Percentiles rank a stretch among this genome's conserved stretches.
Conservation (phyloP, 306 rosid species). For the Dalbergia cultrata region DNA sequence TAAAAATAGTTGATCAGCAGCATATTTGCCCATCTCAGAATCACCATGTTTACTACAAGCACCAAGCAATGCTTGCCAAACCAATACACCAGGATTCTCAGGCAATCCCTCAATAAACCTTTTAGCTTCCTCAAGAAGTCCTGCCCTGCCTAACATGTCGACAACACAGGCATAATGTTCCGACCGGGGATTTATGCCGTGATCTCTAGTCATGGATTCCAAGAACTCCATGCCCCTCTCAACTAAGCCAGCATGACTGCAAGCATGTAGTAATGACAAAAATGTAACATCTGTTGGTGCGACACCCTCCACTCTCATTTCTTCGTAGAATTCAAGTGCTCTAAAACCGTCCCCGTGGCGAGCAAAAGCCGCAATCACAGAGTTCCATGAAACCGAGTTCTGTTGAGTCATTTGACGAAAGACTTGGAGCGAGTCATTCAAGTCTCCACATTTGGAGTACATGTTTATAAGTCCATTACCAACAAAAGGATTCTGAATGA, state of each 20-base stretch:
- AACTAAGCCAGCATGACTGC: conserved; percentile 87
- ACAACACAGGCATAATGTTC: conserved; percentile 88
- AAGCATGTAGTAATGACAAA: conserved; percentile 89
- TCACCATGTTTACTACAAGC: conserved; percentile 83
- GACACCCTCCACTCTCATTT: conserved; percentile 67
- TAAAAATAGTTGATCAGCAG: conserved; percentile 67
- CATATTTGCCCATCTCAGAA: conserved; percentile 77
- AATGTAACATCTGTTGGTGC: conserved; percentile 78
- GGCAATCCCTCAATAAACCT: conserved; percentile 62
- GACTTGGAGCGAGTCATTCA: conserved; percentile 65
- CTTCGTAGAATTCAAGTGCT: conserved; percentile 71
- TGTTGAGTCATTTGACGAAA: conserved; percentile 63
- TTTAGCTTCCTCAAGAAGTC: conserved; percentile 78
- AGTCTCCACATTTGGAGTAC: conserved; percentile 90
- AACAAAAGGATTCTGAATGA: conserved; percentile 69
- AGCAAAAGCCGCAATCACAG: conserved; percentile 87
- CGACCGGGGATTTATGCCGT: conserved; percentile 65
- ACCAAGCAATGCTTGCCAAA: conserved; percentile 96
- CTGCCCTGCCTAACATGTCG: conserved; percentile 94
- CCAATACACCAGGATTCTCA: conserved; percentile 61
- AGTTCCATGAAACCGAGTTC: conserved; percentile 86
- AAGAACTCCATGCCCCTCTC: conserved; percentile 81
- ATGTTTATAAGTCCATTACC: conserved; percentile 88
- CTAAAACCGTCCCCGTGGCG: conserved; percentile 80
- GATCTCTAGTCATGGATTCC: conserved; percentile 75